Base-by-base conservation (phyloP, 129 eudicot species). In the Flaveria bidentis region DNA sequence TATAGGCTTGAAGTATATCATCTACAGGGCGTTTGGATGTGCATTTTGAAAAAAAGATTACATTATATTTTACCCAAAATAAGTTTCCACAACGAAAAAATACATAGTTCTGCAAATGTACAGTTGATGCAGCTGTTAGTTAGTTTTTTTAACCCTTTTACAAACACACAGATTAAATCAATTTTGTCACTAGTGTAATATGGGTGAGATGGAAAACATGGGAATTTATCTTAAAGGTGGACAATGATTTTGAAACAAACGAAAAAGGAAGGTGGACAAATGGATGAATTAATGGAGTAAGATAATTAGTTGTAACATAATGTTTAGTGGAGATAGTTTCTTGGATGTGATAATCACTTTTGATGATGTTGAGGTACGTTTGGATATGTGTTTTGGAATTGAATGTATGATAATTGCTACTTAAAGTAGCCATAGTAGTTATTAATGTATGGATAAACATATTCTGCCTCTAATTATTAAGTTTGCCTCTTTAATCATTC, bases 301-400 rank as follows among this genome's bases (percentile, higher is more conserved):
- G 61, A 49, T 50, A 28, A 14, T 47, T 6, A 49, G 46, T 22
- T 70, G 42, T 50, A 70, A 49, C 2, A 52, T 5, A 70, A 30
- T 33, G 9, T 22, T 53, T 36, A 22, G 39, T 6, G 11, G 57
- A 25, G 9, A 47, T 69, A 25, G 60, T 50, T 5, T 69, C 41
- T 69, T 69, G 42, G 74, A 25, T 69, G 73, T 69, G 58, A 47
- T 69, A 69, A 69, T 69, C 56, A 69, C 41, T 4, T 69, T 15
- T 36, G 46, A 66, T 57, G 49, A 22, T 66, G 50, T 17, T 66
- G n/a, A 66, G 33, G 64, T 14, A 23, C 0, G 33, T 22, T 57
- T 20, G 64, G 15, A 22, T 57, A 20, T 20, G 64, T 22, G 4
- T 52, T 57, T 57, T 22, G 36, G 36, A 57, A 57, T 22, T 57